Evolutionary conservation across 1,139 yeast species (phyloP).

Genomic region (Martiniozyma asiatica): DNA sequence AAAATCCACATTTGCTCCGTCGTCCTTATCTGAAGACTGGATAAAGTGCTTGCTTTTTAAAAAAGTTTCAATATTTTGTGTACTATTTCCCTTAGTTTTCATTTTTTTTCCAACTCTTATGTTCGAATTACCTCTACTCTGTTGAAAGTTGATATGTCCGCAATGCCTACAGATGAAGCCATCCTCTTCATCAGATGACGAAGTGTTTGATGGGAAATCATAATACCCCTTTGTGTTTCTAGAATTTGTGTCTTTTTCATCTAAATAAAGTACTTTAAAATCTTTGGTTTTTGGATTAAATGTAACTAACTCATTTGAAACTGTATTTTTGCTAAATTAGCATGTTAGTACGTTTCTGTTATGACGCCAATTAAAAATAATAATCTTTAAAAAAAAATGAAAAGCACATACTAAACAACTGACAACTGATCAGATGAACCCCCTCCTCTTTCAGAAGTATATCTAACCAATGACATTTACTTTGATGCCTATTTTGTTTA

Average conservation of each 20-base stretch:
- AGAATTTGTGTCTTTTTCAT: conserved; percentile 3
- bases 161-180: conserved; percentile 31
- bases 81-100: background rate
- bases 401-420: conserved; percentile 10
- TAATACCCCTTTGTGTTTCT: background rate
- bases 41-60: conserved; percentile 9
- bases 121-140: too few relatives aligned
- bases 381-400: too few relatives aligned
- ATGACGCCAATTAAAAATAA: too few relatives aligned
- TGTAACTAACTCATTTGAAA: conserved; percentile 32
- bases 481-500: too few relatives aligned
- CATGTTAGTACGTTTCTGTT: too few relatives aligned
- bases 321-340: conserved; percentile 22
- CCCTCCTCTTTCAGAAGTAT: conserved; percentile 2
- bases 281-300: conserved; percentile 32
- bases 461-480: conserved; percentile 10
- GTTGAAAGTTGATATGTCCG: conserved; percentile 21
- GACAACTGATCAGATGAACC: conserved; percentile 6
- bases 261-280: conserved; percentile 24
- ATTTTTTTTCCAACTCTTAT: too few relatives aligned
- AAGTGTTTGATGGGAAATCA: background rate
- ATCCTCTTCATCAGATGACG: background rate
- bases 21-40: too few relatives aligned
- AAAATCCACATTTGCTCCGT: too few relatives aligned
- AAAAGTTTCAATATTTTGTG: conserved; percentile 19